phyloP scores from a whole-genome alignment of 1,139 yeast genomes.

The Geotrichum histeridarum region DNA sequence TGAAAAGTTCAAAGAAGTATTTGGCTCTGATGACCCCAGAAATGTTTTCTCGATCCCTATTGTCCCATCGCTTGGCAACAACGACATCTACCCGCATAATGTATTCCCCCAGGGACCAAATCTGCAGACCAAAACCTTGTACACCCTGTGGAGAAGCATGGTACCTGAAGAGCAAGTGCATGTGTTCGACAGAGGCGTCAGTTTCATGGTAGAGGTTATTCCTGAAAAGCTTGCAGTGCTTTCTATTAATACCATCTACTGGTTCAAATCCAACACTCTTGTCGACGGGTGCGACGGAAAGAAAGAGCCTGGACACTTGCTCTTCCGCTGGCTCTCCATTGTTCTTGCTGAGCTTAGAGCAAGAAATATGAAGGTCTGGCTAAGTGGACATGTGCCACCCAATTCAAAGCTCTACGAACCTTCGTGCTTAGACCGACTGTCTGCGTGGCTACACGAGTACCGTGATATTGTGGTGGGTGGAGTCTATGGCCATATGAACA shows the following conservation, averaged over 20 bases:
- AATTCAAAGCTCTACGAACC: conserved; percentile 68
- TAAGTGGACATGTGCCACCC: conserved; percentile 86
- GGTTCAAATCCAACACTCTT: conserved; percentile 71
- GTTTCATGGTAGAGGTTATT: conserved; percentile 67
- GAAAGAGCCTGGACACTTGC: conserved; percentile 73
- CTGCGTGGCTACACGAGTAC: conserved; percentile 74
- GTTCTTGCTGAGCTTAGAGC: conserved; percentile 66
- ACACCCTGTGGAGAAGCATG: conserved; percentile 63
- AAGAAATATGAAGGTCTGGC: conserved; percentile 80
- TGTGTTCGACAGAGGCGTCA: conserved; percentile 68
- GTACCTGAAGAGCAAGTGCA: conserved; percentile 75
- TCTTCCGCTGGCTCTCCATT: conserved; percentile 72
- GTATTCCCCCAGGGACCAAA: conserved; percentile 82
- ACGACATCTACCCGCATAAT: conserved; percentile 86
- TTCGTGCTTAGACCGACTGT: conserved; percentile 65
- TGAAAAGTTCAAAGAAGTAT: conserved; percentile 49
- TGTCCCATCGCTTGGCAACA: conserved; percentile 74
- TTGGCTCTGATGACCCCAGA: conserved; percentile 42
- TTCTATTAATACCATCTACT: conserved; percentile 70
- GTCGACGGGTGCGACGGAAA: conserved; percentile 71
- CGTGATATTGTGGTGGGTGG: conserved; percentile 81
- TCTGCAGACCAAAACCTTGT: conserved; percentile 70
- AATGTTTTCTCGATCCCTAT: conserved; percentile 41
- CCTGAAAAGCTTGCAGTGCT: conserved; percentile 73
- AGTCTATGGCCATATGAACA: conserved; percentile 81